Base-by-base conservation (phyloP, 768 basidiomycete species). In the Leucocoprinus sp. region DNA sequence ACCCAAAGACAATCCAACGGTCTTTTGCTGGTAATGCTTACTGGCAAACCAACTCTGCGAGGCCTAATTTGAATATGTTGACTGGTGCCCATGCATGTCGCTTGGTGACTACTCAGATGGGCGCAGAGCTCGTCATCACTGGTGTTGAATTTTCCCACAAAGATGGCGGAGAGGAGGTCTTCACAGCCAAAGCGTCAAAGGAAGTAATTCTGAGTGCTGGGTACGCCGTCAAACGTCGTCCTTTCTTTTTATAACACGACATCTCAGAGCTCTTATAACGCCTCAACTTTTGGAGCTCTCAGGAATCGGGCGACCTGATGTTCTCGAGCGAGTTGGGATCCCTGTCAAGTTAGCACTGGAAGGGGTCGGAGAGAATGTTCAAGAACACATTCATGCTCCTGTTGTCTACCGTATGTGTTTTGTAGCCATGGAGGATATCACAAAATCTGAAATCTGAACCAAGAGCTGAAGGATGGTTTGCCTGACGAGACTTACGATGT, bases 261-360 rank as follows among this genome's bases (percentile, higher is more conserved):
- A n/a, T n/a, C n/a, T n/a, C n/a, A 52, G 50, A 2, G 33, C 50
- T 21, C 19, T 52, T 42, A 52, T 43, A 35, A 48, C 49, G 5
- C 54, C 54, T 5, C 49, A 55, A 28, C 27, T 55, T 28, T 37
- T 55, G n/a, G 54, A 55, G 33, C 43, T 52, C 5, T 55, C 54
- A 11, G 54, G 54, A 5, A 43, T 55, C 17, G 54, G 54, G n/a
- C 28, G 42, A 21, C 21, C 45, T n/a, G 42, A 45, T 17, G 18
- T 55, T 11, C 39, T 55, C 11, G 31, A 41, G 14, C 42, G 47
- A 27, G 26, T 34, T 21, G 51, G 45, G 4, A 43, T 55, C 24
- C 42, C 42, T 19, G 34, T 46, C 33, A 55, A 55, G 40, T 37
- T 55, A 8, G 38, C 38, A 9, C 41, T 55, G 14, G 49, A 49